Evolutionary conservation across 495 filamentous ascomycete genomes (phyloP).

Genomic region (Penicillium ochrochloron): DNA sequence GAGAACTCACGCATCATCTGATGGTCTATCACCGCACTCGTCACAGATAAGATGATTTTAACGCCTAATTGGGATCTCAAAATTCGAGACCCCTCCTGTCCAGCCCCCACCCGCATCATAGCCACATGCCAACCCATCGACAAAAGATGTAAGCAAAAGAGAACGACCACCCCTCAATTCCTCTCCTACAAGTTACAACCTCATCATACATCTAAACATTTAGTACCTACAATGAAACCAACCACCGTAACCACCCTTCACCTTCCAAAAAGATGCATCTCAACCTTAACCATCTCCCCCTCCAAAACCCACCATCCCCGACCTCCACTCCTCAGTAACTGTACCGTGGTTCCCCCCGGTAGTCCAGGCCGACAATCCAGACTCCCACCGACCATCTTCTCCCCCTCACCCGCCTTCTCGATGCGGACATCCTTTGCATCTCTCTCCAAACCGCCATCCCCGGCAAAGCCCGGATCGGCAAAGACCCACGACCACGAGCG

Average conservation of each 20-base stretch:
- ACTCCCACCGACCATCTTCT: neutral
- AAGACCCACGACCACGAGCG: neutral
- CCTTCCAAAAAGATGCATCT: neutral
- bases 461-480: slow-evolving; percentile 8
- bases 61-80: too few relatives aligned
- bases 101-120: neutral
- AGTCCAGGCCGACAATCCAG: neutral
- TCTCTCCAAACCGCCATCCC: neutral
- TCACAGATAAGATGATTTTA: too few relatives aligned
- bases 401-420: neutral
- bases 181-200: neutral
- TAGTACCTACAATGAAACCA: neutral
- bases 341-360: neutral
- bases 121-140: neutral
- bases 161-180: neutral
- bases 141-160: neutral
- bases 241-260: neutral
- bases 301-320: neutral
- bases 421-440: neutral
- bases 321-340: neutral
- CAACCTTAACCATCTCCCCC: neutral
- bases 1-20: too few relatives aligned
- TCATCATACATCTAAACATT: neutral
- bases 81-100: too few relatives aligned
- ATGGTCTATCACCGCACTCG: too few relatives aligned